Base-by-base conservation (phyloP, 768 basidiomycete genomes). In the Agrocybe chaxingu region DNA sequence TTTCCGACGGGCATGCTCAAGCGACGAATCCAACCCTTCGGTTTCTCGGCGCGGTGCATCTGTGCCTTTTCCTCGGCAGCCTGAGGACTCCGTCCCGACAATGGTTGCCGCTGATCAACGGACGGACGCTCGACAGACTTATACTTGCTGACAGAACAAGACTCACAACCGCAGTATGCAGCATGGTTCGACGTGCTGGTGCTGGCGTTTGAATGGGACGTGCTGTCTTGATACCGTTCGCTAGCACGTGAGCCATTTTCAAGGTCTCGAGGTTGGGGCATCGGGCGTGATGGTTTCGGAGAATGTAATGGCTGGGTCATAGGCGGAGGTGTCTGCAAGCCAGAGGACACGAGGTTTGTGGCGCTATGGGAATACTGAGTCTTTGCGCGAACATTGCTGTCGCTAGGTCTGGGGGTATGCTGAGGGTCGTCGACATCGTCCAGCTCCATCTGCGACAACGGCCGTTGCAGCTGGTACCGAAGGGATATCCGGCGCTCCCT, bases 1-100 rank as follows among this genome's bases (percentile, higher is more conserved):
- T 74, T 73, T 38, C 72, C 72, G 3, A 79, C 79, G 1, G 87
- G 87, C 85, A 90, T 87, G 57, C 89, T 90, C 51, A 91, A 62
- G 48, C 87, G 72, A 16, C 87, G 71, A 54, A 90, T 87, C 89
- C 89, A 90, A 0, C 85, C 79, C 50, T 78, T 85, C 7, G 81
- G 73, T 57, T 84, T 84, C 47, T 82, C 78, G 38, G 76, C 5
- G 61, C 43, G 57, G 55, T 42, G 65, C 57, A 18, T 57, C 51
- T 31, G 55, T 46, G 18, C 55, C 55, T 39, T 49, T 45, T 30
- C 54, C 46, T 47, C 47, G 12, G 36, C 42, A 30, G n/a, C 45
- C 32, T 36, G 32, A 16, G 50, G 47, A 63, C 30, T 50, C n/a
- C 52, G 58, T 32, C 54, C 54, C 8, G 49, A 46, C 13, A 19